phyloP scores from a whole-genome alignment of 1,284 basidiomycete species.

The Lignosus rhinocerotis region DNA sequence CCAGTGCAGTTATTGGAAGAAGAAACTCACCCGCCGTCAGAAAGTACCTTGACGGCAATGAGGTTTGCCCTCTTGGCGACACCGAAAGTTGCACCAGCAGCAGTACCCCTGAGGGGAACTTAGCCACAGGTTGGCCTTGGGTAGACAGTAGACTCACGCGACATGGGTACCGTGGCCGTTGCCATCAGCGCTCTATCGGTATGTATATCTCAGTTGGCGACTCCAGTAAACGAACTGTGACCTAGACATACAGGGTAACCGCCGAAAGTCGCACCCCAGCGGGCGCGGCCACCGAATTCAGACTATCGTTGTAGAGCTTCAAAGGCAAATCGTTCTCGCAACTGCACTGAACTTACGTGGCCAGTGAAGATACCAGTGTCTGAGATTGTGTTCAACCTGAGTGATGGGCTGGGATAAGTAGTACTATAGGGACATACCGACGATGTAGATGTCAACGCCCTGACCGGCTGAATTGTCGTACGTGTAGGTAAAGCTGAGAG shows the following conservation, averaged over 20 bases:
- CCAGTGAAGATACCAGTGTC: constrained; percentile 59
- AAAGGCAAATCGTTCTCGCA: too few relatives aligned
- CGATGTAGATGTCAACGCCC: constrained; percentile 36
- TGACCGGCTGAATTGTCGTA: constrained; percentile 34
- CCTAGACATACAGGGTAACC: constrained; percentile 16
- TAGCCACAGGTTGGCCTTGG: constrained; percentile 37
- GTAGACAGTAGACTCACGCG: constrained; percentile 31
- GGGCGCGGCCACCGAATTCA: constrained; percentile 72
- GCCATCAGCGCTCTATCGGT: constrained; percentile 55
- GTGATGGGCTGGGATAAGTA: background rate
- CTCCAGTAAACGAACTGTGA: background rate
- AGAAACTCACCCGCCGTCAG: constrained; percentile 48
- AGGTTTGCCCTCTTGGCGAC: constrained; percentile 69
- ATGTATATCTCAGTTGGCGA: constrained; percentile 35
- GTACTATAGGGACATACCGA: constrained; percentile 31
- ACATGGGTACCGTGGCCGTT: constrained; percentile 52
- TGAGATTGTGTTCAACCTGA: background rate
- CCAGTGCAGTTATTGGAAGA: background rate
- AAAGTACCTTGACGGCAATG: constrained; percentile 76
- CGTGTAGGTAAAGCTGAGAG: constrained; percentile 23
- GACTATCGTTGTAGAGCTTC: constrained; percentile 20
- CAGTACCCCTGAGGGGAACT: constrained; percentile 45
- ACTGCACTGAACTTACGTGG: constrained; percentile 38
- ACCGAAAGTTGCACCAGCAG: constrained; percentile 63
- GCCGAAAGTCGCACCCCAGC: constrained; percentile 58